Base-by-base conservation (phyloP, 2,329 filamentous ascomycete species). In the Penicillium sp. region DNA sequence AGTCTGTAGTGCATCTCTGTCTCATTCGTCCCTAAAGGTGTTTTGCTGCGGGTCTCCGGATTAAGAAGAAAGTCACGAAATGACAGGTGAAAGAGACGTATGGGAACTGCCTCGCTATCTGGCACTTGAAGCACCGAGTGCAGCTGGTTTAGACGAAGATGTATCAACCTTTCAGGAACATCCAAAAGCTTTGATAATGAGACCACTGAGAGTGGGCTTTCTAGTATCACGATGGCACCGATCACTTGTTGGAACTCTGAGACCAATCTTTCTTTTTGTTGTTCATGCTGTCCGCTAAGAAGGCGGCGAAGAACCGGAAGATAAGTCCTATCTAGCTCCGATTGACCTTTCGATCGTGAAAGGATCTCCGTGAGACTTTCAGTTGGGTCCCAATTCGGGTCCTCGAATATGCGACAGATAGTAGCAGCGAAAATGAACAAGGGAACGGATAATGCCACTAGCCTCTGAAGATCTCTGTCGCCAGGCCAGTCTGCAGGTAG, bases 341-440 rank as follows among this genome's bases (percentile, higher is more conserved):
- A 17, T 2, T 18, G 15, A 17, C 18, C 15, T 3, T 17, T 10
- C 18, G 17, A 15, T 10, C 8, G n/a, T 8, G n/a, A 17, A 8
- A 36, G 8, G 8, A 36, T 4, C 4, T 18, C 15, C 2, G 15
- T 4, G 8, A 36, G 32, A 3, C 32, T 18, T 5, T 18, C 15
- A 20, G 7, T 5, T 8, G 54, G 56, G 10, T 50, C 17, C 48
- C 21, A 44, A 20, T 33, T 20, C n/a, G 8, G 21, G 6, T 57
- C 49, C 9, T 44, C 41, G 4, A 55, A 10, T n/a, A n/a, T n/a
- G 4, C 54, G 51, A 23, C 52, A 60, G 1, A 56, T 37, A 3
- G 57, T 60, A 4, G 50, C 40, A 4, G 57, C 54, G 12, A 44
- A 57, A 23, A 60, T 57, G 27, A 60, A 60, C 10, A 57, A 40